These are phyloP conservation scores for Neopestalotiopsis rosae DNA, from an alignment of 2,329 filamentous ascomycete species.

Conservation along the genomic window DNA sequence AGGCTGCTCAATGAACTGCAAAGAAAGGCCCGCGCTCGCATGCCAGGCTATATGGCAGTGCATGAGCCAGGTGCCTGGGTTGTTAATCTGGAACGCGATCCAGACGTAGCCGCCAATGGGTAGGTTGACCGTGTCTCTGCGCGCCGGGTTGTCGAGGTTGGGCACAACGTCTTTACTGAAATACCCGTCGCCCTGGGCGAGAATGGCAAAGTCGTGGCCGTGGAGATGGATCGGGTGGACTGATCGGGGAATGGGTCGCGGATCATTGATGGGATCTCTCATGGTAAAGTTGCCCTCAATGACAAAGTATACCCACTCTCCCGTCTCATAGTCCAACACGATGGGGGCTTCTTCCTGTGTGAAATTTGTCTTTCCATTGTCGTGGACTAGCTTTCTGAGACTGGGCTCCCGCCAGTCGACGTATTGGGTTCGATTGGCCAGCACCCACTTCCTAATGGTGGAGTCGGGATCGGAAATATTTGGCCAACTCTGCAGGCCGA, in stretches of 20 bases:
- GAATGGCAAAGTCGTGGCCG: background rate
- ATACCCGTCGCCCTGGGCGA: background rate
- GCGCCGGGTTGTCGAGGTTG: background rate
- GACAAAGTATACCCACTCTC: background rate
- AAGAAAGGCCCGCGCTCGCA: too few species aligned
- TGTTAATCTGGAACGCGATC: background rate
- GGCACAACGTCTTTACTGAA: background rate
- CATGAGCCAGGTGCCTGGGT: background rate
- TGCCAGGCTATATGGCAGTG: too few species aligned
- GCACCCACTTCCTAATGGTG: background rate
- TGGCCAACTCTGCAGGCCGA: background rate
- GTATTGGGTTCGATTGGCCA: background rate
- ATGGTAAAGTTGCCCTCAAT: background rate
- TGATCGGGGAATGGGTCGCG: background rate
- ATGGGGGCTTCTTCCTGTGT: background rate
- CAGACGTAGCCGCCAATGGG: background rate
- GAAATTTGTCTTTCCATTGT: background rate
- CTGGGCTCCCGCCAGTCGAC: background rate
- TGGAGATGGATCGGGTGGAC: constrained; percentile 3
- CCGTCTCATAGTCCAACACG: background rate
- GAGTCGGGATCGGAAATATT: background rate
- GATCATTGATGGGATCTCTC: background rate
- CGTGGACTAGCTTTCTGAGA: background rate
- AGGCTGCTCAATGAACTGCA: too few species aligned
- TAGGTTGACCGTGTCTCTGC: background rate